Percentiles rank a stretch among this genome's conserved stretches.
Conservation (phyloP, 768 basidiomycete genomes). For the Psilocybe cyanescens region DNA sequence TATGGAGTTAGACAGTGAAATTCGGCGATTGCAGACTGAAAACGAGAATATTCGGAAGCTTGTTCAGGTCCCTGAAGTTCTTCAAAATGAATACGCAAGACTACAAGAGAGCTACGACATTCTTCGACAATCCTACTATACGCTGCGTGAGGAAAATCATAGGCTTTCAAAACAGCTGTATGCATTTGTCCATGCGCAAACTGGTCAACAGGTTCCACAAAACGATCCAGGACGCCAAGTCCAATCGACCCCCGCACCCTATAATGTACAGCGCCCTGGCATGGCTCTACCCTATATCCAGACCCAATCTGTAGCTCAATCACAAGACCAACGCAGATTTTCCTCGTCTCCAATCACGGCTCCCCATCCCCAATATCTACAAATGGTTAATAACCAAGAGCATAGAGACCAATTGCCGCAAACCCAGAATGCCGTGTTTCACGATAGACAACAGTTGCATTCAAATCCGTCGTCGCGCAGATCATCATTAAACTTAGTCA, state of each 20-base stretch:
- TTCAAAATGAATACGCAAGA: not conserved
- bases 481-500: conserved; percentile 8
- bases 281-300: conserved; percentile 1
- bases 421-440: conserved; percentile 5
- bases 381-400: not conserved
- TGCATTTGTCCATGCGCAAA: not conserved
- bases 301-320: not conserved
- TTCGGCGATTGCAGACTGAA: conserved; percentile 3
- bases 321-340: not conserved
- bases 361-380: not conserved
- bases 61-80: not conserved
- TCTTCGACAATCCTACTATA: not conserved
- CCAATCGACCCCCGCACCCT: not conserved
- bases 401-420: conserved; percentile 7
- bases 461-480: conserved; percentile 10
- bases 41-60: not conserved
- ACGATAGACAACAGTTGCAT: conserved; percentile 4
- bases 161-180: not conserved
- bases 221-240: not conserved
- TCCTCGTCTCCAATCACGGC: not conserved
- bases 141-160: not conserved
- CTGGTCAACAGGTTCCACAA: not conserved
- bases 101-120: not conserved
- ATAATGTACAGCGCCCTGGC: not conserved
- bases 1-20: conserved; percentile 24